Evolutionary conservation across 1,139 yeast genomes (phyloP), one percentile per base, ranked within the genome.

Genomic region (Saccharomyces hybrid): DNA sequence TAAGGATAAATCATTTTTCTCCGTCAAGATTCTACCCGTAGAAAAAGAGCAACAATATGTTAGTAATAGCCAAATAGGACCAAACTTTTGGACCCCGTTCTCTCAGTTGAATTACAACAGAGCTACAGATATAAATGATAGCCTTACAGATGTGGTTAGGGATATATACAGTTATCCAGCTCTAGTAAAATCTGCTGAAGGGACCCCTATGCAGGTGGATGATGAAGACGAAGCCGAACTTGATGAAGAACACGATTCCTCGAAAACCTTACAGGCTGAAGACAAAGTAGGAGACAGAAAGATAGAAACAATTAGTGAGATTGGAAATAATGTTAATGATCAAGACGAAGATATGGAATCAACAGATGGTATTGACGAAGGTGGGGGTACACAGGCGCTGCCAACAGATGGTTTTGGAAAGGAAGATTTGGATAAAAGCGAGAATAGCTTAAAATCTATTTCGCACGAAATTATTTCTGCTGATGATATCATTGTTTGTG

Each of bases 401-500:
- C 11, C 19, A 25, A 16, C 48, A 29, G 47, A 49, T n/a, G 5
- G 4, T 16, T 31, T 11, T 19, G 4, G 23, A 19, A 19, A 19
- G 19, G 51, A 34, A 13, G 48, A 41, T 5, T 54, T 62, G 19
- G 50, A 14, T 28, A 38, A 46, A 32, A 25, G 5, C 42, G 23
- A 38, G 23, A 16, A 38, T 38, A 16, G 23, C 23, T 16, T 38
- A 11, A 8, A 7, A 8, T 38, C 42, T 11, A 38, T 73, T 34
- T 57, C 23, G 23, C 23, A 19, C 23, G 23, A 19, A 19, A 19
- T 19, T 19, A 19, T 75, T 16, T 59, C 57, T 3, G 62, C 70
- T 44, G 76, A 74, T 47, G 80, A 79, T 32, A 79, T 86, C 1
- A 71, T 89, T 28, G 78, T 88, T 7, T 84, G 95, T 66, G 88